Evolutionary conservation across 805 yeast genomes (phyloP).

Genomic region (Suhomyces canberraensis): DNA sequence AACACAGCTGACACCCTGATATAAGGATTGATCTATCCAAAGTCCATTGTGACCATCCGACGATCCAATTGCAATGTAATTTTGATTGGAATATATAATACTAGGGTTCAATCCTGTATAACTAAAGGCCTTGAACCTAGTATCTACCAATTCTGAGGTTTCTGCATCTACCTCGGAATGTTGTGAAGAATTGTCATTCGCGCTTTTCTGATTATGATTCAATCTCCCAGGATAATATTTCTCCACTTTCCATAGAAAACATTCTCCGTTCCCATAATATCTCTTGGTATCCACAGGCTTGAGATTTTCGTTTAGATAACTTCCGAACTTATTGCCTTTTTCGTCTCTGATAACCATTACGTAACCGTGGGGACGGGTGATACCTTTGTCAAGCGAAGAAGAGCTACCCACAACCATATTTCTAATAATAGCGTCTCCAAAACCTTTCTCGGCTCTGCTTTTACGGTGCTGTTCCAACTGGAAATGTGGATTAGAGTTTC

Average conservation of each 20-base stretch:
- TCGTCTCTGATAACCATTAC: constrained; percentile 69
- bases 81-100: constrained; percentile 74
- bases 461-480: constrained; percentile 24
- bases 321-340: constrained; percentile 66
- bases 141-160: not conserved
- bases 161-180: not conserved
- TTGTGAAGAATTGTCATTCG: not conserved
- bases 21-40: constrained; percentile 75
- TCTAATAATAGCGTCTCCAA: constrained; percentile 32
- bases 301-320: constrained; percentile 69
- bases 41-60: constrained; percentile 92
- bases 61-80: constrained; percentile 81
- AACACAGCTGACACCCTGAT: constrained; percentile 72
- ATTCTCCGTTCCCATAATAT: constrained; percentile 92
- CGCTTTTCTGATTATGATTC: constrained; percentile 4
- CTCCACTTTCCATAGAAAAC: constrained; percentile 85
- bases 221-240: constrained; percentile 26
- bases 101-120: constrained; percentile 88
- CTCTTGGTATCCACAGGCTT: constrained; percentile 68
- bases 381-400: constrained; percentile 11
- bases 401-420: constrained; percentile 20
- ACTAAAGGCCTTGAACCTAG: constrained; percentile 72
- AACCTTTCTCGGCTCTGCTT: constrained; percentile 26
- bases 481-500: constrained; percentile 45
- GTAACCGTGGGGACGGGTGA: constrained; percentile 57